phyloP scores from a whole-genome alignment of 345 rosid genomes.

The Citrus unshiu region DNA sequence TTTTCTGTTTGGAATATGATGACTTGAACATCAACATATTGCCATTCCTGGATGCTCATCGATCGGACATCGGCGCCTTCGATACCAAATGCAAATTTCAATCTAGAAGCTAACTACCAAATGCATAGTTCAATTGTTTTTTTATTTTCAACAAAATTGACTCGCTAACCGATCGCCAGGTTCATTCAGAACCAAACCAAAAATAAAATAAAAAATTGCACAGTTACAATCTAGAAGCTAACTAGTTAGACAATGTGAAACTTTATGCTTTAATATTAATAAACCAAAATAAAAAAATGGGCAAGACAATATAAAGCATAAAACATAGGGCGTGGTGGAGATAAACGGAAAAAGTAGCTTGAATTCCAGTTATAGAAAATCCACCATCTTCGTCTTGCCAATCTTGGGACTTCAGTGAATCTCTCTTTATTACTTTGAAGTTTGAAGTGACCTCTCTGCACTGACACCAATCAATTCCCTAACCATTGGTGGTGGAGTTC shows the following conservation, averaged over 20 bases:
- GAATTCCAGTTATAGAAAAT: conserved; percentile 18
- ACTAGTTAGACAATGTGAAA: neutral
- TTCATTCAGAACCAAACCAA: no score
- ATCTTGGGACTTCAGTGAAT: neutral
- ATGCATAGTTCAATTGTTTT: no score
- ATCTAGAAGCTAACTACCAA: neutral
- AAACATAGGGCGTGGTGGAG: neutral
- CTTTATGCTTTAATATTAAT: neutral
- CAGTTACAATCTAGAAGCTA: neutral
- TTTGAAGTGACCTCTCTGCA: conserved; percentile 14
- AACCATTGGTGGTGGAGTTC: conserved; percentile 9
- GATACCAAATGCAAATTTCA: neutral
- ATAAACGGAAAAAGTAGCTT: neutral
- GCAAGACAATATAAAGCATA: neutral
- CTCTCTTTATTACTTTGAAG: conserved; percentile 6
- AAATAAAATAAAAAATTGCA: no score
- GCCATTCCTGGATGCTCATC: neutral
- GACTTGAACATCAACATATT: neutral
- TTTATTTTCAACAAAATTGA: no score
- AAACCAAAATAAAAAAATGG: neutral
- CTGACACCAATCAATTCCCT: neutral
- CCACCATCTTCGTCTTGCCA: conserved; percentile 1
- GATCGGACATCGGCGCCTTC: no score
- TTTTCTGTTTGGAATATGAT: neutral
- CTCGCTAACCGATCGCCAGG: no score